phyloP scores from a whole-genome alignment of 257 asterid species.

The Plantago major region DNA sequence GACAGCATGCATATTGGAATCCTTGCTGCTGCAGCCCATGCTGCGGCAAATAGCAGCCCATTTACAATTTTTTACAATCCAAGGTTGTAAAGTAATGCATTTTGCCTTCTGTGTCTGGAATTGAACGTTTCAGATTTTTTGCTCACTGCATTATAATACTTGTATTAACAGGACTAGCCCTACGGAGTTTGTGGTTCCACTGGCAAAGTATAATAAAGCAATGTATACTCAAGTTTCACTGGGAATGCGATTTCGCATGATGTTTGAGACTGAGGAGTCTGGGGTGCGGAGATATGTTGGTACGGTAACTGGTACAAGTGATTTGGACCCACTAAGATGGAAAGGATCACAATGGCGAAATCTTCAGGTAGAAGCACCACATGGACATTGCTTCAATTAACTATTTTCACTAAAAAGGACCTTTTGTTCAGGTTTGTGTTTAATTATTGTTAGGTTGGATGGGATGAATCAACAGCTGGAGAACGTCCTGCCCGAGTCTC shows the following conservation, averaged over 20 bases:
- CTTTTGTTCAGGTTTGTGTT: conserved; percentile 8
- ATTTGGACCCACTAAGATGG: conserved; percentile 84
- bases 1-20: conserved; percentile 98
- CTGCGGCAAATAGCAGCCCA: conserved; percentile 90
- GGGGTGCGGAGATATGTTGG: conserved; percentile 97
- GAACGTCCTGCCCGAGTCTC: conserved; percentile 93
- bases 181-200: conserved; percentile 85
- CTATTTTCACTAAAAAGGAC: neutral
- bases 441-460: conserved; percentile 63
- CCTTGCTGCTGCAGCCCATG: conserved; percentile 99
- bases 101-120: neutral
- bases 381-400: conserved; percentile 1
- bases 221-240: conserved; percentile 79
- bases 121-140: neutral
- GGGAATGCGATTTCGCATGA: conserved; percentile 98
- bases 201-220: conserved; percentile 86
- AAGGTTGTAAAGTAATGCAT: conserved; percentile 37
- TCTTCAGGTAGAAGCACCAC: conserved; percentile 60
- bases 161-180: conserved; percentile 78
- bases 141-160: neutral
- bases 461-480: conserved; percentile 99
- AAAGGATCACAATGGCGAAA: conserved; percentile 93
- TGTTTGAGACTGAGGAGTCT: conserved; percentile 96
- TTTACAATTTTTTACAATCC: conserved; percentile 91
- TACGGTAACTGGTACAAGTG: conserved; percentile 70